phyloP scores from a whole-genome alignment of 768 basidiomycete genomes.

The Lyophyllum atratum region DNA sequence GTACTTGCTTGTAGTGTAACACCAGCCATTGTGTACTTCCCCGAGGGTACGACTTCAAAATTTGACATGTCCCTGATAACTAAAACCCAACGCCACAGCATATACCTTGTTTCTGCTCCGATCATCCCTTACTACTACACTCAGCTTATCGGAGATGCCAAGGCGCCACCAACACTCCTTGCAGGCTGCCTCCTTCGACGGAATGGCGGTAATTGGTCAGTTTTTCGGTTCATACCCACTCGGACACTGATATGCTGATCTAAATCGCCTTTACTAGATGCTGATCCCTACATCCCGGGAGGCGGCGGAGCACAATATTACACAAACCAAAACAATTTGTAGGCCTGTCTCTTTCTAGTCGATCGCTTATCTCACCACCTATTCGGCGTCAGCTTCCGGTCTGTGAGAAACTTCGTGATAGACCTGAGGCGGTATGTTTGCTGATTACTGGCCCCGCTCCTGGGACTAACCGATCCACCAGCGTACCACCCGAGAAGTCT shows the following conservation, averaged over 20 bases:
- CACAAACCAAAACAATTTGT: slow-evolving; percentile 69
- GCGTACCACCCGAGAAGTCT: slow-evolving; percentile 49
- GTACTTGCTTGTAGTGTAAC: slow-evolving; percentile 46
- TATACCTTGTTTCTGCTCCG: slow-evolving; percentile 66
- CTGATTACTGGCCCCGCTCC: too few relatives aligned
- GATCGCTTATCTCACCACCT: background rate
- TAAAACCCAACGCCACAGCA: slow-evolving; percentile 35
- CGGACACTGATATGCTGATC: background rate
- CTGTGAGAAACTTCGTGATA: slow-evolving; percentile 74
- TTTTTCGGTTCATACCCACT: background rate
- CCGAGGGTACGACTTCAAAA: slow-evolving; percentile 46
- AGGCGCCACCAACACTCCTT: slow-evolving; percentile 63
- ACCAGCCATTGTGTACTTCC: slow-evolving; percentile 78
- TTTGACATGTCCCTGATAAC: background rate
- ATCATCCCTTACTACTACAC: slow-evolving; percentile 79
- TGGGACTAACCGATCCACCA: slow-evolving; percentile 3
- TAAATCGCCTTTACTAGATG: too few relatives aligned
- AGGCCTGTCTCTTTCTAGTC: slow-evolving; percentile 12
- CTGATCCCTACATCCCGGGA: slow-evolving; percentile 68
- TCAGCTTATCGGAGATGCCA: slow-evolving; percentile 76
- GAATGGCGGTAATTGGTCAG: slow-evolving; percentile 76
- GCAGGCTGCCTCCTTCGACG: slow-evolving; percentile 64
- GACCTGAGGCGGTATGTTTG: slow-evolving; percentile 49
- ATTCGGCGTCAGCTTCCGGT: slow-evolving; percentile 52
- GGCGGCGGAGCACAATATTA: slow-evolving; percentile 66